phyloP scores from a whole-genome alignment of 139 green algal species.

The Pedinophyceae sp. region DNA sequence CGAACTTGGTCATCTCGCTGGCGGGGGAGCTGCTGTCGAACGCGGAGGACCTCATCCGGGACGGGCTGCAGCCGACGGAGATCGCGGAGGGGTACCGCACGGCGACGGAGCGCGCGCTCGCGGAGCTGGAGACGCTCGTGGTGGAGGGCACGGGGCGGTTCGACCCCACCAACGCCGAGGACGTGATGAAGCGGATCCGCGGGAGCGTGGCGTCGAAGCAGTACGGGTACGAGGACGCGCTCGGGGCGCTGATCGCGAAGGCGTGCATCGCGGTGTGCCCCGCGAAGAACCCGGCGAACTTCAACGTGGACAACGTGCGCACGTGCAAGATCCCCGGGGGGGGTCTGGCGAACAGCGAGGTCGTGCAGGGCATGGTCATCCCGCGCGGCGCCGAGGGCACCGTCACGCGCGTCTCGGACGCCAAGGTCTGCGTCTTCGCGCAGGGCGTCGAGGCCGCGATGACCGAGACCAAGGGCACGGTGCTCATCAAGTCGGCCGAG shows the following conservation, averaged over 20 bases:
- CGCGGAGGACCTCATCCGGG: slow-evolving; percentile 73
- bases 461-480: slow-evolving; percentile 90
- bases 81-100: slow-evolving; percentile 88
- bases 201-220: slow-evolving; percentile 75
- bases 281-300: slow-evolving; percentile 85
- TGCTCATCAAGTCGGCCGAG: slow-evolving; percentile 81
- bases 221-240: slow-evolving; percentile 72
- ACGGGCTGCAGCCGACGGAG: slow-evolving; percentile 82
- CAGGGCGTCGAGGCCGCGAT: slow-evolving; percentile 65
- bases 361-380: slow-evolving; percentile 82
- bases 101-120: slow-evolving; percentile 58
- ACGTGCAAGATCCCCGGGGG: slow-evolving; percentile 83
- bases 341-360: slow-evolving; percentile 29
- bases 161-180: slow-evolving; percentile 52
- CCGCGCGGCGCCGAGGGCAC: slow-evolving; percentile 71
- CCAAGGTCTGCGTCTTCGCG: slow-evolving; percentile 70
- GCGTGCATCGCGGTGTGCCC: slow-evolving; percentile 89
- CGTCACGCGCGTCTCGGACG: slow-evolving; percentile 56
- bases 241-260: slow-evolving; percentile 68
- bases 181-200: slow-evolving; percentile 59
- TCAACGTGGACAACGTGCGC: slow-evolving; percentile 98
- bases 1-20: slow-evolving; percentile 79
- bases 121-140: slow-evolving; percentile 67
- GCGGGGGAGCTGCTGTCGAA: slow-evolving; percentile 81
- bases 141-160: slow-evolving; percentile 55